Evolutionary conservation across 805 yeast species (phyloP).

Genomic region (Starmerella bacillaris): DNA sequence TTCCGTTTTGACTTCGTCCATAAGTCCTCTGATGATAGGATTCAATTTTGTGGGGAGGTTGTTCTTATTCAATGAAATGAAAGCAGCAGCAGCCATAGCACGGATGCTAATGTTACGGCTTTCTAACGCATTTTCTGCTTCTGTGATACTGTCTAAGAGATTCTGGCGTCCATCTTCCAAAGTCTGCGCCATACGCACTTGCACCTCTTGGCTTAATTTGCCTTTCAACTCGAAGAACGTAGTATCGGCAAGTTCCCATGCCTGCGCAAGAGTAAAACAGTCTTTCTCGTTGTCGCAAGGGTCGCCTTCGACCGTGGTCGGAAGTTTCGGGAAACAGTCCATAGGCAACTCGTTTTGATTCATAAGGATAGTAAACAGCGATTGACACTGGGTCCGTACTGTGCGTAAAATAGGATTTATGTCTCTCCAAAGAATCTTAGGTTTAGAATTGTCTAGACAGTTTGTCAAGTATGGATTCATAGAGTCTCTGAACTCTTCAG

Average conservation of each 20-base stretch:
- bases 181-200: conserved; percentile 52
- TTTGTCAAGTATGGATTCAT: conserved; percentile 7
- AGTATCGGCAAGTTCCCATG: conserved; percentile 48
- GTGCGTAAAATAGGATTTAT: conserved; percentile 71
- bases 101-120: conserved; percentile 36
- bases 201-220: conserved; percentile 45
- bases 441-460: conserved; percentile 9
- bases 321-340: conserved; percentile 58
- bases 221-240: conserved; percentile 49
- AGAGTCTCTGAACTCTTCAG: not conserved
- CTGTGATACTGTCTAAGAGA: conserved; percentile 45
- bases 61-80: conserved; percentile 31
- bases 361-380: conserved; percentile 58
- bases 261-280: conserved; percentile 68
- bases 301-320: conserved; percentile 87
- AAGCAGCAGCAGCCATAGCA: conserved; percentile 63
- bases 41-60: conserved; percentile 69
- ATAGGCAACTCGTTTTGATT: conserved; percentile 59
- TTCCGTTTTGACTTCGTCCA: conserved; percentile 81
- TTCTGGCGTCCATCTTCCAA: conserved; percentile 64
- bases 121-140: conserved; percentile 37
- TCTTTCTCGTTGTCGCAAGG: conserved; percentile 71
- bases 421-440: conserved; percentile 38
- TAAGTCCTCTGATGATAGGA: conserved; percentile 70
- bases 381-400: conserved; percentile 72